A percentile compares a stretch with the other conserved stretches of the same genome.
Evolutionary conservation across 2,329 filamentous ascomycete species (phyloP).

Genomic region (Xylariomycetidae sp.): DNA sequence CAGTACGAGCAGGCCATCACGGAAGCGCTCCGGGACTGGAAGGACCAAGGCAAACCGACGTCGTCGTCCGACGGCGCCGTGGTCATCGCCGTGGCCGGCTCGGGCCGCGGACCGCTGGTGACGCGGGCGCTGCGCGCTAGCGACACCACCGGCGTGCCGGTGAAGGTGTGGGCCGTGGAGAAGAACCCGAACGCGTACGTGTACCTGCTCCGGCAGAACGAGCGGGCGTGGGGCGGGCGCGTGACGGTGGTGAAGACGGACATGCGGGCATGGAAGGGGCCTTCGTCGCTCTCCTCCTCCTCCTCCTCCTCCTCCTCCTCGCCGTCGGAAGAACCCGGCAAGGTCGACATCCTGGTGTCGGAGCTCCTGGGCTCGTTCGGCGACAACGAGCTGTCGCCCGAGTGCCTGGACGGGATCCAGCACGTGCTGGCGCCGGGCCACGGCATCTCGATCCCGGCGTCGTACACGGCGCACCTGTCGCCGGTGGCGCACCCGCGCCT

Average conservation of each 20-base stretch:
- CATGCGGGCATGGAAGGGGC: conserved; percentile 94
- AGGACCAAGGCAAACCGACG: conserved; percentile 62
- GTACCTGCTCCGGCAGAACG: conserved; percentile 80
- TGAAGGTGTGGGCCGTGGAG: conserved; percentile 88
- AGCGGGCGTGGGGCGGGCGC: conserved; percentile 68
- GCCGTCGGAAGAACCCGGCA: conserved; percentile 36
- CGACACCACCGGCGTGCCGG: conserved; percentile 64
- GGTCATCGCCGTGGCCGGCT: conserved; percentile 86
- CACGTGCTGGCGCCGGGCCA: conserved; percentile 71
- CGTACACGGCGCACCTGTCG: conserved; percentile 90
- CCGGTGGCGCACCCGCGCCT: conserved; percentile 85
- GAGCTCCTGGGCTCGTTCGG: conserved; percentile 93
- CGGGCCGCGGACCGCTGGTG: conserved; percentile 86
- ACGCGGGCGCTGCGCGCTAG: conserved; percentile 81
- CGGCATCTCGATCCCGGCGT: conserved; percentile 89
- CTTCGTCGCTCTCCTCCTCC: conserved; percentile 44
- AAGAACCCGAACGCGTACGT: conserved; percentile 99
- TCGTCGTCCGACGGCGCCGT: conserved; percentile 68
- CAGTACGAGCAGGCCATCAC: conserved; percentile 86
- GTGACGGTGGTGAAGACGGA: conserved; percentile 92
- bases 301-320: neutral
- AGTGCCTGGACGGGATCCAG: conserved; percentile 94
- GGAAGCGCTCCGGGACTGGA: conserved; percentile 77
- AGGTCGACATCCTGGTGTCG: conserved; percentile 88
- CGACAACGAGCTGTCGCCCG: conserved; percentile 94